These are phyloP conservation scores for Fraxinus xanthoxyloides DNA, from an alignment of 305 asterid species.

Conservation along the genomic window DNA sequence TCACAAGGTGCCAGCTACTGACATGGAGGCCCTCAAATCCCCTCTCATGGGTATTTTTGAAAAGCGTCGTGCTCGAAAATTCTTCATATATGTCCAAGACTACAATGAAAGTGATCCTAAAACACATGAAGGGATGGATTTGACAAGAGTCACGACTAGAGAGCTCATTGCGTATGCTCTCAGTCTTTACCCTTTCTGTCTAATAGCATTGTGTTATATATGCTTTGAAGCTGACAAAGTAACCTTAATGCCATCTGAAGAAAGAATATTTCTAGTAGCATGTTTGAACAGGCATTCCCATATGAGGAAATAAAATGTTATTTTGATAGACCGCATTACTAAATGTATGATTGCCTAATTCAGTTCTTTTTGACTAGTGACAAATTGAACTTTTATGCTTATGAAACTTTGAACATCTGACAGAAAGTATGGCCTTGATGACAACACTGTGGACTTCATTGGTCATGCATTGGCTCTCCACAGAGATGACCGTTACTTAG, in stretches of 20 bases:
- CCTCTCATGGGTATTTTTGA: constrained; percentile 98
- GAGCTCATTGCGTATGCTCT: constrained; percentile 79
- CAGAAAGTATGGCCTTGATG: constrained; percentile 95
- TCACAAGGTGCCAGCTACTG: constrained; percentile 97
- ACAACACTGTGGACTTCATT: constrained; percentile 84
- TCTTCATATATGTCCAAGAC: constrained; percentile 88
- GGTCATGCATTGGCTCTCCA: constrained; percentile 95
- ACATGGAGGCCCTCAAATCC: constrained; percentile 97
- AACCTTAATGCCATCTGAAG: not conserved
- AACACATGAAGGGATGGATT: constrained; percentile 96
- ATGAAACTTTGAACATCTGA: constrained; percentile 20
- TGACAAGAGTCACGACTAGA: constrained; percentile 76
- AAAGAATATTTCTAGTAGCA: constrained; percentile 1
- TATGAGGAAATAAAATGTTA: not conserved
- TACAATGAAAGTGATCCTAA: constrained; percentile 86
- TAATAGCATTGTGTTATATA: not conserved
- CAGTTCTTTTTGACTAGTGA: not conserved
- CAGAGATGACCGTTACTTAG: constrained; percentile 79
- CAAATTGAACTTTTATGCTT: constrained; percentile 2
- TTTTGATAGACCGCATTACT: not conserved
- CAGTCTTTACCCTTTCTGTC: constrained; percentile 7
- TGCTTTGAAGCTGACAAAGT: not conserved
- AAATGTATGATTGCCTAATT: not conserved
- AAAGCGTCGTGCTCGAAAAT: constrained; percentile 94
- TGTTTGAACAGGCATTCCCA: not conserved